Base-by-base conservation (phyloP, 805 yeast species). In the Barnettozyma vustinii region DNA sequence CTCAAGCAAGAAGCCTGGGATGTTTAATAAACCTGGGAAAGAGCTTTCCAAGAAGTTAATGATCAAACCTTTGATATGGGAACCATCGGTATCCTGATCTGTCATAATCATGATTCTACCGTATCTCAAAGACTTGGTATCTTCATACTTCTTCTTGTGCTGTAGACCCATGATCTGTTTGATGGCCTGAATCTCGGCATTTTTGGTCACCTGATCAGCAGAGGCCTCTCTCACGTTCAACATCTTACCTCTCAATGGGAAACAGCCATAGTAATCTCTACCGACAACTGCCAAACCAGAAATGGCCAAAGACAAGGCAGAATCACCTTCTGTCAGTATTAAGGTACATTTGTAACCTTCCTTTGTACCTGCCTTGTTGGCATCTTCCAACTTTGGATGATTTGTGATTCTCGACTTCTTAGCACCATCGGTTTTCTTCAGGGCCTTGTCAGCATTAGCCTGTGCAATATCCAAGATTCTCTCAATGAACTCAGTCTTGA, bases 71-170 rank as follows among this genome's bases (percentile, higher is more conserved):
- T 94, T 94, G 65, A 94, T 94, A 72, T 94, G 99, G 16, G 96
- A 86, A 52, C 99, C 99, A 76, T 94, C 99, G 59, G 91, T 96
- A 88, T 94, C 99, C 70, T 94, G 99, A 85, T 94, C 99, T 7
- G 99, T 90, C 98, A 94, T 94, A 64, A 94, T 90, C 98, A 94
- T 94, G 45, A 94, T 78, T 65, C 90, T 96, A 35, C 99, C 99
- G 63, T 94, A 94, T 65, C 99, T 81, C 53, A 94, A 72, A 4
- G 84, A 81, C 49, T 79, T 78, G 15, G 86, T 73, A 55, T 83
- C 84, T 19, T 81, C 83, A 63, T 94, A 94, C 40, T 73, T 74
- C 68, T 89, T 92, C 59, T 86, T 89, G 68, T 94, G 99, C 66
- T 91, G 97, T 48, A 94, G 73, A 19, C 99, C 99, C 73, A 94